Conservation (phyloP, 2,329 filamentous ascomycete genomes). For the Talaromyces atroroseus region DNA sequence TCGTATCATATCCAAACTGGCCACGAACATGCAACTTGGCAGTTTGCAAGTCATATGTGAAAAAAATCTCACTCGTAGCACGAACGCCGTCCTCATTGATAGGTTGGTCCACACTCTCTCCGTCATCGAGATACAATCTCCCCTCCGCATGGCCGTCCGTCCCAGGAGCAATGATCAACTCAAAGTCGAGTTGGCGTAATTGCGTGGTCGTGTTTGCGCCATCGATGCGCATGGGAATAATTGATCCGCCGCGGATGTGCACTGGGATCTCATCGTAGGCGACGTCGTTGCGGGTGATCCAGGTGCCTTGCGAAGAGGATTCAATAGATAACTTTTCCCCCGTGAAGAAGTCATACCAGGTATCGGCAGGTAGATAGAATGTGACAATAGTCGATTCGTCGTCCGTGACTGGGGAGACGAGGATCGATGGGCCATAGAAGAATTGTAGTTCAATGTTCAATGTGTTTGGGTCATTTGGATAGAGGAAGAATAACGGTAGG, state of each 20-base stretch:
- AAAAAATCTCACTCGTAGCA: conserved; percentile 50
- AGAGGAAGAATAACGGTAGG: conserved; percentile 66
- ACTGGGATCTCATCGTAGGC: conserved; percentile 53
- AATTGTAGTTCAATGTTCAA: conserved; percentile 52
- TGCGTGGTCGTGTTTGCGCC: conserved; percentile 57
- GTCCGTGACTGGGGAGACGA: conserved; percentile 53
- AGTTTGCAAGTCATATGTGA: conserved; percentile 52
- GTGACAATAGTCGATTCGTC: conserved; percentile 49
- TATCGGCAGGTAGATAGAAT: conserved; percentile 53
- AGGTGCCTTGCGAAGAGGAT: conserved; percentile 24
- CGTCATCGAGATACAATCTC: conserved; percentile 12
- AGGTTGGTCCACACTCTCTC: conserved; percentile 9
- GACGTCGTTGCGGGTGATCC: conserved; percentile 42
- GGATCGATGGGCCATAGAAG: conserved; percentile 55
- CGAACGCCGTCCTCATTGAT: background rate
- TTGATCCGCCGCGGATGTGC: conserved; percentile 56
- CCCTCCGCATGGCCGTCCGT: conserved; percentile 3
- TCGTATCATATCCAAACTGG: conserved; percentile 22
- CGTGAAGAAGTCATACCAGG: conserved; percentile 58
- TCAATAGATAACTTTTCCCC: conserved; percentile 4
- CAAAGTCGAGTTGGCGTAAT: conserved; percentile 59
- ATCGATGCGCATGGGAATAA: conserved; percentile 51
- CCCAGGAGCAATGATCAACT: conserved; percentile 62
- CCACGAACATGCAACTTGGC: conserved; percentile 35
- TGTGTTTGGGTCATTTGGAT: conserved; percentile 53